A percentile compares a stretch with the other conserved stretches of the same genome.
These are phyloP conservation scores for Pleurostoma richardsiae DNA, from an alignment of 2,329 filamentous ascomycete species.

Conservation along the genomic window DNA sequence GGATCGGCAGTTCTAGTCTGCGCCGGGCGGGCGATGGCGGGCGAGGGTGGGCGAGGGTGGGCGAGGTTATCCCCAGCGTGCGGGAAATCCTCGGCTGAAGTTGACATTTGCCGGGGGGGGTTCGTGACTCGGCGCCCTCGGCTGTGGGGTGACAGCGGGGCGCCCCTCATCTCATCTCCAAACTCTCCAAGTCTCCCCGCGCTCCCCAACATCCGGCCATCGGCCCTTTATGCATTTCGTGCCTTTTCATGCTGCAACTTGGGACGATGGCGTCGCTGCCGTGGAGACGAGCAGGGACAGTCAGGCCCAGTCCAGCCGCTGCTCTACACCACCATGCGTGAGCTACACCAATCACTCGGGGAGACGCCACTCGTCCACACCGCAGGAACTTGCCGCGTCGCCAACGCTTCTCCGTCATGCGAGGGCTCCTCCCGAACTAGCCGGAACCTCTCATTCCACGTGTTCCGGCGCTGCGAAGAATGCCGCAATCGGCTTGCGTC, in stretches of 20 bases:
- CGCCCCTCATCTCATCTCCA: not conserved
- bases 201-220: not conserved
- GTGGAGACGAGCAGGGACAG: not conserved
- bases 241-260: no score
- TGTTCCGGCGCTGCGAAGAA: no score
- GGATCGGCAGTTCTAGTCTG: not conserved
- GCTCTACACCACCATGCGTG: not conserved
- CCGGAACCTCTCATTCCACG: no score
- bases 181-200: not conserved
- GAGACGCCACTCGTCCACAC: not conserved
- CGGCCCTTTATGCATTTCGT: not conserved
- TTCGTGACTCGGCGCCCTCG: not conserved
- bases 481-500: no score
- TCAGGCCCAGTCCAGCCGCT: not conserved
- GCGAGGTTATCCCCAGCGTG: not conserved
- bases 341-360: not conserved
- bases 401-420: not conserved
- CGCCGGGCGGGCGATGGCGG: not conserved
- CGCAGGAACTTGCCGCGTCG: not conserved
- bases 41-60: no score
- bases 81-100: not conserved
- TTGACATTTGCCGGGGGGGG: not conserved
- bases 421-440: not conserved
- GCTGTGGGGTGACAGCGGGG: not conserved
- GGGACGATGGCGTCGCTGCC: not conserved